Percentiles rank a stretch among this genome's conserved stretches.
phyloP scores from a whole-genome alignment of 768 basidiomycete species.

The Antrodiella citrinella region DNA sequence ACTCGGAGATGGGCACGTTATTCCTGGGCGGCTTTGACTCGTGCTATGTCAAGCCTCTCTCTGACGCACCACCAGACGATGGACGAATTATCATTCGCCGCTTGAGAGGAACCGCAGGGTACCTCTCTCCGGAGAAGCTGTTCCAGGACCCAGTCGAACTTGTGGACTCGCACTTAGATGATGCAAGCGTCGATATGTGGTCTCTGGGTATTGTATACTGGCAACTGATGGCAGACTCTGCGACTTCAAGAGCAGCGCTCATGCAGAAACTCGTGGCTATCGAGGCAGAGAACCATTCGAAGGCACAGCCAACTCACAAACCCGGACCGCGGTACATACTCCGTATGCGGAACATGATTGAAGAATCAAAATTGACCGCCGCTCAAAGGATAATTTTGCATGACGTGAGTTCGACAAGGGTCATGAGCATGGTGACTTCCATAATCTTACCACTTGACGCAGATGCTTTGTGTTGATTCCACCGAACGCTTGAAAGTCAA shows the following conservation, averaged over 20 bases:
- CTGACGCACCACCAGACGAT: background rate
- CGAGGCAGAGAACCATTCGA: background rate
- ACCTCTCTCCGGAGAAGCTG: slow-evolving; percentile 19
- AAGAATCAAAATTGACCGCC: too few relatives aligned
- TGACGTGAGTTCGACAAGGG: too few relatives aligned
- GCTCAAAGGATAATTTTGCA: too few relatives aligned
- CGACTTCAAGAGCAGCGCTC: background rate
- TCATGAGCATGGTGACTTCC: too few relatives aligned
- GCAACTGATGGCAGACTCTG: background rate
- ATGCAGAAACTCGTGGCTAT: background rate
- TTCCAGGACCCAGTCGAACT: background rate
- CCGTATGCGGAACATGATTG: too few relatives aligned
- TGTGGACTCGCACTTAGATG: background rate
- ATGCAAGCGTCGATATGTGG: background rate
- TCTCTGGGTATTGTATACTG: background rate
- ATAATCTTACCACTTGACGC: too few relatives aligned
- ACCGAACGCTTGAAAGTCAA: too few relatives aligned
- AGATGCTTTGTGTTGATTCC: too few relatives aligned
- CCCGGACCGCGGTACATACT: background rate
- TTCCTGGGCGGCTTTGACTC: slow-evolving; percentile 32
- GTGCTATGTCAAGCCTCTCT: slow-evolving; percentile 5
- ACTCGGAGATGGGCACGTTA: slow-evolving; percentile 30
- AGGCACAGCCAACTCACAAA: background rate
- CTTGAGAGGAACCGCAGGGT: slow-evolving; percentile 10
- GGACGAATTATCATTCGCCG: background rate